These are phyloP conservation scores for Myochromella boudieri DNA, from an alignment of 768 basidiomycete species.

Conservation along the genomic window DNA sequence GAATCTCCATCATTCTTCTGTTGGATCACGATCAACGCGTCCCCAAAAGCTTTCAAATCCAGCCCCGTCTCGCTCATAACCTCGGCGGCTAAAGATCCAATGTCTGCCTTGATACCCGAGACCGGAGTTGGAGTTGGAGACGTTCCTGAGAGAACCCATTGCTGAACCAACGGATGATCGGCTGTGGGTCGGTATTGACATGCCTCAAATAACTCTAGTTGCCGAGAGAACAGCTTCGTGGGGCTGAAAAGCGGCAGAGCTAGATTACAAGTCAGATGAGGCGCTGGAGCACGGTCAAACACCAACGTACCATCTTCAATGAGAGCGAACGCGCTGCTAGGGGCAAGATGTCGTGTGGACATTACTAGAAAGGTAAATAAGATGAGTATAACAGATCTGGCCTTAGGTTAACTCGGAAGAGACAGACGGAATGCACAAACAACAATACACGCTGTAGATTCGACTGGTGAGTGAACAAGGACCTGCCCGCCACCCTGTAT, in stretches of 20 bases:
- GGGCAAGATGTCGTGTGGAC: no score
- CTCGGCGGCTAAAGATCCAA: slow-evolving; percentile 10
- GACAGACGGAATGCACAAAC: slow-evolving; percentile 41
- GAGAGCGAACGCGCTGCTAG: no score
- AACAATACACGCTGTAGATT: slow-evolving; percentile 52
- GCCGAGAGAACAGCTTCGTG: slow-evolving; percentile 43
- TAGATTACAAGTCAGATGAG: slow-evolving; percentile 13
- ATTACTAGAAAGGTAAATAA: no score
- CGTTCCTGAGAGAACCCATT: slow-evolving; percentile 29
- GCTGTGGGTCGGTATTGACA: slow-evolving; percentile 38
- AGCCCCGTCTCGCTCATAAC: slow-evolving; percentile 18
- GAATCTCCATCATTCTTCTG: not conserved
- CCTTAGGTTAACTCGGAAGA: not conserved
- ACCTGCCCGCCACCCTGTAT: slow-evolving; percentile 41
- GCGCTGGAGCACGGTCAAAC: no score
- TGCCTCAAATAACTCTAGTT: slow-evolving; percentile 45
- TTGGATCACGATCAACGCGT: slow-evolving; percentile 14
- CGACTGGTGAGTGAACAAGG: slow-evolving; percentile 54
- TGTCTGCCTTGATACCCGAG: not conserved
- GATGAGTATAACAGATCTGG: no score
- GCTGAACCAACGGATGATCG: slow-evolving; percentile 38
- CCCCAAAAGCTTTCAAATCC: slow-evolving; percentile 15
- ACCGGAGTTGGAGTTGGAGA: not conserved
- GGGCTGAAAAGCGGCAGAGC: slow-evolving; percentile 57
- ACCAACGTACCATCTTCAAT: slow-evolving; percentile 44